Evolutionary conservation across 768 basidiomycete genomes (phyloP), one percentile per base, ranked within the genome.

Genomic region (Leccinum longicurvipes): DNA sequence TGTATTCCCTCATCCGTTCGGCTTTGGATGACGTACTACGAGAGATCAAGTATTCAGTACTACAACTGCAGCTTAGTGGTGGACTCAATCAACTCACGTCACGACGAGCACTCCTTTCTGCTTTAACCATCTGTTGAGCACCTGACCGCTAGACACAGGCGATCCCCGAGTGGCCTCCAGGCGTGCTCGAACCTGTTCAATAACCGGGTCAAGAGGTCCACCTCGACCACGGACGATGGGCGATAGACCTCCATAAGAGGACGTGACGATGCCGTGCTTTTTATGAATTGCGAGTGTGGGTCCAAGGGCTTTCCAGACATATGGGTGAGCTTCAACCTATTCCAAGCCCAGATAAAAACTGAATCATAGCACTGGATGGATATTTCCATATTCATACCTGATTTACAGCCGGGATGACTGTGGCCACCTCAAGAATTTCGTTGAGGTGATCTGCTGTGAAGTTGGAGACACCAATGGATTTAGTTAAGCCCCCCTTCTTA

Each of bases 401-500:
- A 66, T 84, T 83, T 31, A 82, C 77, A 1, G 78, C 77, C 0
- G 84, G 84, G 1, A 66, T 47, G 45, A 81, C 65, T 28, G 73
- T 79, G 15, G 77, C 79, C 15, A 64, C 71, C 39, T 75, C 70
- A 25, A 80, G 62, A 25, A 85, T 69, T 23, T 75, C 70, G 51
- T 77, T 68, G 46, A 85, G 65, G 25, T 80, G 67, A 42, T 70
- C 61, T 19, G 74, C 63, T 17, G 71, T 72, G 65, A 79, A 81
- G 70, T 85, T 85, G n/a, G 80, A 80, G 15, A 85, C 79, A 5
- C 84, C 83, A 39, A 81, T 76, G 50, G 70, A 72, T 56, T 66
- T 74, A 19, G 75, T 67, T 39, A 73, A 59, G 11, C 78, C 77
- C 6, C 69, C 77, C 21, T 63, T 63, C 62, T 83, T 74, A 34